Evolutionary conservation across 352 stramenopile species (phyloP), one percentile per base, ranked within the genome.

Genomic region (Elongisporangium prolatum): DNA sequence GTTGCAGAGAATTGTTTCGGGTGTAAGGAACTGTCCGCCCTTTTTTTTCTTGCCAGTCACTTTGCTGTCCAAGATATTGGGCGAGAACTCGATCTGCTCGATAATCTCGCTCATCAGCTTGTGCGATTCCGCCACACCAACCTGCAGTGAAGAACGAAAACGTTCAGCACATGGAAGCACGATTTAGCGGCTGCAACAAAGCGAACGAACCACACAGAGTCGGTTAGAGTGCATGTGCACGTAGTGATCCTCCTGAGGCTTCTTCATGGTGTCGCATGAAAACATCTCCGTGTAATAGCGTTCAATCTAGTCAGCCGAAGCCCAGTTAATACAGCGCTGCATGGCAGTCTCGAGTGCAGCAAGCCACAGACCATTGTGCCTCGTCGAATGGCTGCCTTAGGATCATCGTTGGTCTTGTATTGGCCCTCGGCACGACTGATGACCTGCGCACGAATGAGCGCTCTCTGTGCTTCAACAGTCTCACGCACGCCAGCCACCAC

Each of bases 151-250:
- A 13, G 6, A 13, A 44, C 34, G n/a, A n/a, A 25, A 47, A 54
- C 6, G 24, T 38, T 49, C 18, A 10, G 20, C 48, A 21, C 21
- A 38, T 25, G 22, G 9, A 56, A 21, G 20, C 4, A 50, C 13
- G n/a, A 16, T 50, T 10, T 21, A 8, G 2, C 8, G 28, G 20
- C 2, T 21, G 28, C 9, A 21, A 7, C 11, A 20, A 8, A 47
- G 24, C 21, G 11, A 20, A 40, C 58, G 52, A 49, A 83, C 80
- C 21, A 95, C 81, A 58, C 86, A 92, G n/a, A 93, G 71, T 5
- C 86, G 83, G 58, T 95, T 95, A 48, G 86, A 93, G 72, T 95
- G 86, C 86, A 95, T 95, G 70, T 95, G 84, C 57, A 95, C 82
- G 67, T 89, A 93, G 56, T 93, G 84, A 63, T 95, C 86, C 60